These are phyloP conservation scores for Gomphus bonarii DNA, from an alignment of 1,284 basidiomycete genomes.

Conservation along the genomic window DNA sequence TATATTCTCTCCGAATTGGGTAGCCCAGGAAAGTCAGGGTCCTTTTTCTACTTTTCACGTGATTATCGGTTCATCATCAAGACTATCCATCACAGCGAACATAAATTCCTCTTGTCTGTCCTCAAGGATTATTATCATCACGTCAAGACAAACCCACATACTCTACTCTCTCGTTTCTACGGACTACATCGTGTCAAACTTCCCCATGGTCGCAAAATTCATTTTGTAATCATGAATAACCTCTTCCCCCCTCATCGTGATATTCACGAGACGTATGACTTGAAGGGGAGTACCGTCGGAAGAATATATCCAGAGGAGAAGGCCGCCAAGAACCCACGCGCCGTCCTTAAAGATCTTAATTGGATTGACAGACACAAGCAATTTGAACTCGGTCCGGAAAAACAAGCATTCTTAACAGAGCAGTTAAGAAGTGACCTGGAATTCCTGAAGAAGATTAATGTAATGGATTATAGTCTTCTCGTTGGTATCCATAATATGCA, in stretches of 20 bases:
- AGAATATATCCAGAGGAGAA: constrained; percentile 84
- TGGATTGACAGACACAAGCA: constrained; percentile 80
- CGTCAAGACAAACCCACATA: constrained; percentile 87
- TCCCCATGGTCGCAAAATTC: constrained; percentile 88
- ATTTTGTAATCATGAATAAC: constrained; percentile 99
- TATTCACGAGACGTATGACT: constrained; percentile 95
- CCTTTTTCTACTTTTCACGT: constrained; percentile 98
- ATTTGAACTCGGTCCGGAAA: constrained; percentile 90
- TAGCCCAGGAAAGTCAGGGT: constrained; percentile 97
- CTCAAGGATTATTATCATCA: constrained; percentile 84
- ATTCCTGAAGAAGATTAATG: constrained; percentile 72
- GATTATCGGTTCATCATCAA: constrained; percentile 99
- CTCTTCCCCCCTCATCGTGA: constrained; percentile 96
- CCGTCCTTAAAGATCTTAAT: constrained; percentile 92
- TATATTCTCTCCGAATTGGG: constrained; percentile 98
- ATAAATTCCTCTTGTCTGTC: constrained; percentile 85
- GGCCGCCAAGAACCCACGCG: constrained; percentile 69
- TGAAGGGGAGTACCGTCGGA: constrained; percentile 92
- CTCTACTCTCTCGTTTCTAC: constrained; percentile 89
- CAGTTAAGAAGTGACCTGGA: constrained; percentile 84
- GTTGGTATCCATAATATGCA: constrained; percentile 92
- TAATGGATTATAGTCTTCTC: constrained; percentile 96
- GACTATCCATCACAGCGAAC: constrained; percentile 91
- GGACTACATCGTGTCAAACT: constrained; percentile 96
- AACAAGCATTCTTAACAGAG: constrained; percentile 81